Conservation (phyloP, 371 early-diverging fungal species). For the Mortierella sp. region DNA sequence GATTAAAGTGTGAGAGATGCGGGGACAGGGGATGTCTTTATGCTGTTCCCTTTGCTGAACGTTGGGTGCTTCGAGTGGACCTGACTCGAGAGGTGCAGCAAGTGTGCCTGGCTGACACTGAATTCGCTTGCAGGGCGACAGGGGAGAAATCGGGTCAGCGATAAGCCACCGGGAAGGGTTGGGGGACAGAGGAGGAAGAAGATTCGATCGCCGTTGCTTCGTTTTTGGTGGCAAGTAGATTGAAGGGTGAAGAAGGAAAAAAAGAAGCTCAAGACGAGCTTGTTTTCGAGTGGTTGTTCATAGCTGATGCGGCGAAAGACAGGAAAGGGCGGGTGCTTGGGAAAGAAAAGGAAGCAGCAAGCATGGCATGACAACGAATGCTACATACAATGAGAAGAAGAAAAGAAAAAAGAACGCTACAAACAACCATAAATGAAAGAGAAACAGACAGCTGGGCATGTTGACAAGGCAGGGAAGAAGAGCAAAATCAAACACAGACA, state of each 20-base stretch:
- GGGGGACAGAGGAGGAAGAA: not conserved
- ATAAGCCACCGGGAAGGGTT: constrained; percentile 1
- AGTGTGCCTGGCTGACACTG: not conserved
- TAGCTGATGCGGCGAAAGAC: too few relatives aligned
- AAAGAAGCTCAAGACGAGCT: not conserved
- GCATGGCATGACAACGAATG: too few relatives aligned
- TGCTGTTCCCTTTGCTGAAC: not conserved
- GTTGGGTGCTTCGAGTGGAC: not conserved
- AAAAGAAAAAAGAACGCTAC: too few relatives aligned
- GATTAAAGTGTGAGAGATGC: constrained; percentile 12
- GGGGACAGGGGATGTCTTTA: not conserved
- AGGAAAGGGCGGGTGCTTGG: not conserved
- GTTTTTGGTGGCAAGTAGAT: not conserved
- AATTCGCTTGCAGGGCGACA: not conserved
- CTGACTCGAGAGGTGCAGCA: not conserved
- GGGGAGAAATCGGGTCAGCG: not conserved
- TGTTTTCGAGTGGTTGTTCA: too few relatives aligned
- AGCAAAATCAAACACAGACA: too few relatives aligned
- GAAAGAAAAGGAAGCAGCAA: too few relatives aligned
- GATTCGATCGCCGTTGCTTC: not conserved
- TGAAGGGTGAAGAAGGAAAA: not conserved
- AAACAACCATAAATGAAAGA: too few relatives aligned
- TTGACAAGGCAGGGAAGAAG: too few relatives aligned
- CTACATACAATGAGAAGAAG: too few relatives aligned
- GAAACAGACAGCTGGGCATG: too few relatives aligned